These are phyloP conservation scores for Clonostachys chloroleuca DNA, from an alignment of 2,329 filamentous ascomycete genomes.

Conservation along the genomic window DNA sequence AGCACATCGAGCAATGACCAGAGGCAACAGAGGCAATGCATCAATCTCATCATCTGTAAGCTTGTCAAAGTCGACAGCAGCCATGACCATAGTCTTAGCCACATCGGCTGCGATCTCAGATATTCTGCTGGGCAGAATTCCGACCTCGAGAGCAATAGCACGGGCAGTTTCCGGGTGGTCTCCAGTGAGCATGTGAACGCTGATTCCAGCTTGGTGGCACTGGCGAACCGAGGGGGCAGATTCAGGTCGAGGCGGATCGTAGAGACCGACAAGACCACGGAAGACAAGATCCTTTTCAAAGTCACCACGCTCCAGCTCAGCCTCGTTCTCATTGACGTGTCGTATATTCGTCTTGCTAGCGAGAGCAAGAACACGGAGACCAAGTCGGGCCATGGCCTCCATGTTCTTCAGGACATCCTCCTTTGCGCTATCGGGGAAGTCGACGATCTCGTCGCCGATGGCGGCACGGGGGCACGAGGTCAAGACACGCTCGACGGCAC, in stretches of 20 bases:
- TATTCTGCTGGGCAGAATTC: constrained; percentile 52
- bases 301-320: constrained; percentile 52
- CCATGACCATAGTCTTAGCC: constrained; percentile 59
- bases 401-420: constrained; percentile 61
- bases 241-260: constrained; percentile 67
- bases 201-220: constrained; percentile 58
- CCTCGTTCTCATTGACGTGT: constrained; percentile 26
- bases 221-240: constrained; percentile 53
- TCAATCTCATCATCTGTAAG: constrained; percentile 61
- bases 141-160: constrained; percentile 60
- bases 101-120: constrained; percentile 46
- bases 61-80: constrained; percentile 62
- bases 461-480: constrained; percentile 53
- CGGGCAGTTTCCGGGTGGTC: constrained; percentile 62
- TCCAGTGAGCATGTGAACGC: constrained; percentile 67
- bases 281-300: constrained; percentile 60
- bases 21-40: constrained; percentile 51
- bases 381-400: constrained; percentile 61
- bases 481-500: constrained; percentile 65
- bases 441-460: constrained; percentile 28
- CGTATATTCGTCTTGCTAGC: constrained; percentile 27
- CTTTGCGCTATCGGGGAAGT: constrained; percentile 48
- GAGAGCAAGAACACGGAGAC: constrained; percentile 65
- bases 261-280: constrained; percentile 67
- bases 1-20: constrained; percentile 63